Percentiles rank a stretch among this genome's conserved stretches.
Evolutionary conservation across 1,284 basidiomycete genomes (phyloP).

Genomic region (Austroboletus novae-zelandiae): DNA sequence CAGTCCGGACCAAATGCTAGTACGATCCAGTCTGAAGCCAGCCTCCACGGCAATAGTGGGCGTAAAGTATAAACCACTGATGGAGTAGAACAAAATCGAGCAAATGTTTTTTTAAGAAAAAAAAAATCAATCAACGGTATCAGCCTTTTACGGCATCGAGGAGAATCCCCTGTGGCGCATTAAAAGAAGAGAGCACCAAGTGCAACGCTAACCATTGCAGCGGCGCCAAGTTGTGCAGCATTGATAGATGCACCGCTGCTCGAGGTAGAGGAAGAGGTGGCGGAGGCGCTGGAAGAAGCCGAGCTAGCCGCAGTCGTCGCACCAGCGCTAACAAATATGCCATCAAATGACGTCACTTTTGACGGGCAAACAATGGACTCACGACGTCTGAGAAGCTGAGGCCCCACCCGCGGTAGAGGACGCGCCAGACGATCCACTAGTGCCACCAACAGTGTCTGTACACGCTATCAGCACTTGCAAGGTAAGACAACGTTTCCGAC

Average conservation of each 20-base stretch:
- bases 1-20: conserved; percentile 1
- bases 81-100: conserved; percentile 7
- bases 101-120: conserved; percentile 5
- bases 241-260: conserved; percentile 32
- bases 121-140: conserved; percentile 20
- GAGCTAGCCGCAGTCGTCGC: conserved; percentile 6
- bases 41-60: conserved; percentile 3
- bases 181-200: conserved; percentile 42
- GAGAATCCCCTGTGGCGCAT: neutral
- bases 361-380: conserved; percentile 7
- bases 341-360: conserved; percentile 9
- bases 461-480: conserved; percentile 8
- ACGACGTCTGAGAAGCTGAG: conserved; percentile 17
- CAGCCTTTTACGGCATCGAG: conserved; percentile 7
- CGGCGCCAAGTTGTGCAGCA: conserved; percentile 37
- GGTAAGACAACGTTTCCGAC: neutral
- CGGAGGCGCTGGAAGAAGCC: conserved; percentile 13
- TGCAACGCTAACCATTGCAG: conserved; percentile 47
- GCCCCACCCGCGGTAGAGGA: conserved; percentile 1
- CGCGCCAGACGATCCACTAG: conserved; percentile 18
- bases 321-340: conserved; percentile 4
- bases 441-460: conserved; percentile 18
- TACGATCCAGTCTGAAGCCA: neutral
- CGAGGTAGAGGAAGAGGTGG: conserved; percentile 6
- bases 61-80: conserved; percentile 18